A percentile compares a stretch with the other conserved stretches of the same genome.
Evolutionary conservation across 2,329 filamentous ascomycete species (phyloP).

Genomic region (Gaeumannomyces sp.): DNA sequence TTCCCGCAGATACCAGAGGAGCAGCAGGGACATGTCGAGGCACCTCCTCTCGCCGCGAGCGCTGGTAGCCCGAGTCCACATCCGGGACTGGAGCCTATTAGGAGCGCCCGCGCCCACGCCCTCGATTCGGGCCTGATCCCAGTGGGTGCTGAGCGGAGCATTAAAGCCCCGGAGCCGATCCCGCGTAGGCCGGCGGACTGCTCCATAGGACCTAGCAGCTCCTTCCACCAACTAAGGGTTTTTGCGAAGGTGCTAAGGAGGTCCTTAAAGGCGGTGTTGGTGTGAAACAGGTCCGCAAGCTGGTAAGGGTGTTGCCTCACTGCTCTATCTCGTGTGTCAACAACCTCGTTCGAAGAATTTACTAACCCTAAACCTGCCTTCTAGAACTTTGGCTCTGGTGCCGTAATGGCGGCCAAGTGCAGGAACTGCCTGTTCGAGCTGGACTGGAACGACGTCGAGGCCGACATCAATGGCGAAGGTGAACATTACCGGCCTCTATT

Average conservation of each 20-base stretch:
- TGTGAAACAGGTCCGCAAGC: constrained; percentile 44
- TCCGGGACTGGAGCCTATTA: constrained; percentile 12
- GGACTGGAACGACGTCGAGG: constrained; percentile 45
- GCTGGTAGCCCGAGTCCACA: constrained; percentile 1
- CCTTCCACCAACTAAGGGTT: constrained; percentile 48
- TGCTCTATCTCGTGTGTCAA: not conserved
- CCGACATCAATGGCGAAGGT: constrained; percentile 44
- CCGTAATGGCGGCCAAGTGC: constrained; percentile 43
- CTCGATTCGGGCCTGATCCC: constrained; percentile 18
- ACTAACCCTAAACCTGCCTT: no score
- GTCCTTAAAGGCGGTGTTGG: constrained; percentile 41
- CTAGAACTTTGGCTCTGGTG: constrained; percentile 25
- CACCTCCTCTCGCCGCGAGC: no score
- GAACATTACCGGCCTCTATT: constrained; percentile 16
- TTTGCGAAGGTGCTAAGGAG: constrained; percentile 49
- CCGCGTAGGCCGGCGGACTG: constrained; percentile 28
- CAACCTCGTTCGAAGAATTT: no score
- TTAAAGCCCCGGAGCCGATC: constrained; percentile 5
- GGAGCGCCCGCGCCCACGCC: not conserved
- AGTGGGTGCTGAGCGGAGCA: constrained; percentile 11
- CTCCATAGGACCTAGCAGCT: constrained; percentile 38
- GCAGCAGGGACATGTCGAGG: not conserved
- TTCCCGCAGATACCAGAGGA: constrained; percentile 14
- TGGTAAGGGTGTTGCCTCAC: constrained; percentile 27
- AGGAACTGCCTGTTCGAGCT: constrained; percentile 48